Percentiles rank a stretch among this genome's conserved stretches.
phyloP scores from a whole-genome alignment of 1,284 basidiomycete species.

The Takashimella tepidaria region DNA sequence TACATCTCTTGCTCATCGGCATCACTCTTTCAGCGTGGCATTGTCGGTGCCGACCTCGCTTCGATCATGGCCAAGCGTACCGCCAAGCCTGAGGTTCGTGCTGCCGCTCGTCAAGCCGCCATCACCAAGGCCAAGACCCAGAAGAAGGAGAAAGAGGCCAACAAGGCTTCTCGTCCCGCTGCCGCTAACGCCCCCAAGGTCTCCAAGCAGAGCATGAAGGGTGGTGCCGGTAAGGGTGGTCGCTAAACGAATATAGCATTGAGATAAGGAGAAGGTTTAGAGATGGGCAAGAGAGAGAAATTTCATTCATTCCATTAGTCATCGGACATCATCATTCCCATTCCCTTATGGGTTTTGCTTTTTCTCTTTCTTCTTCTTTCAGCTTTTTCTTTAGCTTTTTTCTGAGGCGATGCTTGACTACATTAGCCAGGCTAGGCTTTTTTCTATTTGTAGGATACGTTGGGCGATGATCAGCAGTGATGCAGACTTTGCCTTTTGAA shows the following conservation, averaged over 20 bases:
- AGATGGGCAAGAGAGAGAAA: too few relatives aligned
- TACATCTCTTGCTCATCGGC: background rate
- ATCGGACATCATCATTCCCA: too few relatives aligned
- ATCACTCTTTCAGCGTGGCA: slow-evolving; percentile 67
- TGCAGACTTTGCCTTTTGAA: too few relatives aligned
- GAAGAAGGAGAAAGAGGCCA: slow-evolving; percentile 93
- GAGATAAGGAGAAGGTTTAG: too few relatives aligned
- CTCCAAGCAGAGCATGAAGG: slow-evolving; percentile 95
- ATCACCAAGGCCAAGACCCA: slow-evolving; percentile 88
- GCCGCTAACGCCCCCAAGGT: slow-evolving; percentile 62
- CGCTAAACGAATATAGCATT: slow-evolving; percentile 37
- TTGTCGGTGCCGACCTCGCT: slow-evolving; percentile 91
- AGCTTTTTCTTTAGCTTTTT: too few relatives aligned
- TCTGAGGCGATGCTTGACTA: too few relatives aligned
- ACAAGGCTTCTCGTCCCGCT: slow-evolving; percentile 68
- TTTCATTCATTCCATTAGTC: too few relatives aligned
- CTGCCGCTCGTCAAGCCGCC: slow-evolving; percentile 73
- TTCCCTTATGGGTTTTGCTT: too few relatives aligned
- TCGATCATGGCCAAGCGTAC: slow-evolving; percentile 86
- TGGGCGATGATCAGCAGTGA: too few relatives aligned
- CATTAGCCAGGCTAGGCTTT: too few relatives aligned
- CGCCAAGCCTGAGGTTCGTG: slow-evolving; percentile 81
- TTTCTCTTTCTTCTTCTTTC: too few relatives aligned
- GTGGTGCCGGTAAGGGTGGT: slow-evolving; percentile 52
- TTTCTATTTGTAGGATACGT: too few relatives aligned